Evolutionary conservation across 352 stramenopile genomes (phyloP).

Genomic region (Phytophthora constricta): DNA sequence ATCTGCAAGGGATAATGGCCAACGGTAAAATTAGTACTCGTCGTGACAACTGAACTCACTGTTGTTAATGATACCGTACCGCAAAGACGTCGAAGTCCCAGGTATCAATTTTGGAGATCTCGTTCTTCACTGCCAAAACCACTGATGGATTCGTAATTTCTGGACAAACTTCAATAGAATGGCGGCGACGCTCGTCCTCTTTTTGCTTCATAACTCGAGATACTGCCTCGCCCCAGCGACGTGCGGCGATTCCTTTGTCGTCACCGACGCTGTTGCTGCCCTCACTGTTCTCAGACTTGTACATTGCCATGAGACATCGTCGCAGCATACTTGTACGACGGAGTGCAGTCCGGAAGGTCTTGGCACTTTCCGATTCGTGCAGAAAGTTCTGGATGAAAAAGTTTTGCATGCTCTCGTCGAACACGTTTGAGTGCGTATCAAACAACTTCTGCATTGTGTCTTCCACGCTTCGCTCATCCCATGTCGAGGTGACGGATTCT

Average conservation of each 20-base stretch:
- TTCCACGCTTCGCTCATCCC: conserved; percentile 57
- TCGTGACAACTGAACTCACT: conserved; percentile 3
- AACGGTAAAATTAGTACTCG: background rate
- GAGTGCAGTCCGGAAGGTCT: conserved; percentile 71
- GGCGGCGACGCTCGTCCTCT: conserved; percentile 39
- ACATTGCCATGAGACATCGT: conserved; percentile 77
- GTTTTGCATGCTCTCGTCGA: conserved; percentile 85
- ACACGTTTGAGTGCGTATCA: conserved; percentile 80
- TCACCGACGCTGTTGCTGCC: conserved; percentile 22
- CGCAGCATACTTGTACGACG: conserved; percentile 78
- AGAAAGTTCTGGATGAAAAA: conserved; percentile 91
- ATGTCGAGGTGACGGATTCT: conserved; percentile 47
- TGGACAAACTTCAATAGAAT: conserved; percentile 61
- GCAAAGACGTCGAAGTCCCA: conserved; percentile 82
- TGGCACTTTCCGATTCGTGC: conserved; percentile 75
- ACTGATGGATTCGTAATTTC: conserved; percentile 54
- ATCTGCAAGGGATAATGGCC: conserved; percentile 30
- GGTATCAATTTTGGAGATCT: conserved; percentile 58
- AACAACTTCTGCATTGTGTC: conserved; percentile 79
- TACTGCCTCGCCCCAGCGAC: conserved; percentile 48
- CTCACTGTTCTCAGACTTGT: conserved; percentile 47
- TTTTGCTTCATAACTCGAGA: conserved; percentile 45
- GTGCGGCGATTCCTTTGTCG: conserved; percentile 36
- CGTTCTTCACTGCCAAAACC: conserved; percentile 56
- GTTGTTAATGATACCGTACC: conserved; percentile 28